These are phyloP conservation scores for Sporothrix mexicana DNA, from an alignment of 2,329 filamentous ascomycete genomes.

Conservation along the genomic window DNA sequence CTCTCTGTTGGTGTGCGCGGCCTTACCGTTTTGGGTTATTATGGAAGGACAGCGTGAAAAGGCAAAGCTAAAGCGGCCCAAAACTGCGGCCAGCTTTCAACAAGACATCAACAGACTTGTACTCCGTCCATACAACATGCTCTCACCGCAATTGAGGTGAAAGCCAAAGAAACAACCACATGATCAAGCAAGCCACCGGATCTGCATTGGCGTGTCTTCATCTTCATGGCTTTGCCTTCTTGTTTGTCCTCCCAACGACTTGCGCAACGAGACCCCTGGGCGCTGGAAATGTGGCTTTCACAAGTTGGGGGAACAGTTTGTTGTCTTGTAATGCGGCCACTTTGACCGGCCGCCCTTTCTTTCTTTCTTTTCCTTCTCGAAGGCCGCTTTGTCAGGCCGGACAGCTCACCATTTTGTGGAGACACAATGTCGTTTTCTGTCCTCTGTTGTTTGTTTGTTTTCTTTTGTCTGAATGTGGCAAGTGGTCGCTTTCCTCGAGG, in stretches of 20 bases:
- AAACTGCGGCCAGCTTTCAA: slow-evolving; percentile 9
- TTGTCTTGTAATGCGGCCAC: slow-evolving; percentile 18
- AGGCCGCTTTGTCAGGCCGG: slow-evolving; percentile 3
- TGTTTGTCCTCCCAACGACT: slow-evolving; percentile 7
- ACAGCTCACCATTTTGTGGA: slow-evolving; percentile 1
- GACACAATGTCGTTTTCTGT: background rate
- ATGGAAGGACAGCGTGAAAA: background rate
- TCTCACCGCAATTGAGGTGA: background rate
- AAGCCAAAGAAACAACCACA: background rate
- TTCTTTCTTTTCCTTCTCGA: background rate
- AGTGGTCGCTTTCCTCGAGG: background rate
- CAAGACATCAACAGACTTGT: background rate
- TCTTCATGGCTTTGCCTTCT: background rate
- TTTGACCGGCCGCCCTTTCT: slow-evolving; percentile 18
- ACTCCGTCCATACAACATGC: too few relatives aligned
- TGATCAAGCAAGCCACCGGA: background rate
- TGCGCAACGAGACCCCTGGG: slow-evolving; percentile 18
- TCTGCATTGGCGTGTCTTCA: slow-evolving; percentile 10
- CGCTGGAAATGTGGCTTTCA: background rate
- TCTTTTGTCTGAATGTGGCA: slow-evolving; percentile 19
- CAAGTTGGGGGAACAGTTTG: background rate
- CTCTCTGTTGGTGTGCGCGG: background rate
- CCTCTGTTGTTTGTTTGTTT: slow-evolving; percentile 15
- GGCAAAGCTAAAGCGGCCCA: background rate
- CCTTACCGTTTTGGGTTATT: slow-evolving; percentile 11